Conservation (phyloP, 495 filamentous ascomycete genomes). For the Tuber magnatum region DNA sequence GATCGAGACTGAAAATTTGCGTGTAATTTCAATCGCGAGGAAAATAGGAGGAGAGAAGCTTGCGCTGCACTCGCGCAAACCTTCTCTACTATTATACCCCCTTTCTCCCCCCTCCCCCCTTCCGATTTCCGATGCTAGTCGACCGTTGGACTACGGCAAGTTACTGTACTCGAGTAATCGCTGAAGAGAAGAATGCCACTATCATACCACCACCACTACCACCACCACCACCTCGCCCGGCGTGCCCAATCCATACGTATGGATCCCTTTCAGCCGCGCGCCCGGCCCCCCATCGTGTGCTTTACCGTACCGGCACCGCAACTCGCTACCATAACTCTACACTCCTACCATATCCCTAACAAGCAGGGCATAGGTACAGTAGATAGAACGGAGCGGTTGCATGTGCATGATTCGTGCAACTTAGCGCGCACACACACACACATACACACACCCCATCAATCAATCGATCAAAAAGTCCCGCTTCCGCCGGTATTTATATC, state of each 20-base stretch:
- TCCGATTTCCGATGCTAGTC: background rate
- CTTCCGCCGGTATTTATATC: background rate
- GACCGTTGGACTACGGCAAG: too few relatives aligned
- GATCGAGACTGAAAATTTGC: too few relatives aligned
- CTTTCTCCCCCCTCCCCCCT: too few relatives aligned
- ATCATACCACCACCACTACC: too few relatives aligned
- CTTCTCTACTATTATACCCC: too few relatives aligned
- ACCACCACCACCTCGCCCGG: too few relatives aligned
- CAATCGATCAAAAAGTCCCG: background rate
- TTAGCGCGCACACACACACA: background rate
- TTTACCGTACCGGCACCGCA: background rate
- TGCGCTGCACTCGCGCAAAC: background rate
- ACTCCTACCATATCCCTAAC: background rate
- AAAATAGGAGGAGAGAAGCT: background rate
- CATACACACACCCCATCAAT: background rate
- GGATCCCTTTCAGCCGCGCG: too few relatives aligned
- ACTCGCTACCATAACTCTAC: background rate
- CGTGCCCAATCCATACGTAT: too few relatives aligned
- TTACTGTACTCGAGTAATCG: too few relatives aligned
- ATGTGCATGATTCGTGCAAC: background rate
- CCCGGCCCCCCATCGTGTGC: background rate
- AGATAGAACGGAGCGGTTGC: background rate
- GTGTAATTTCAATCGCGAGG: too few relatives aligned
- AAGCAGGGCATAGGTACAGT: background rate
- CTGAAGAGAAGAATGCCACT: too few relatives aligned